Base-by-base conservation (phyloP, 2,329 filamentous ascomycete genomes). In the Sphaerulina populicola region DNA sequence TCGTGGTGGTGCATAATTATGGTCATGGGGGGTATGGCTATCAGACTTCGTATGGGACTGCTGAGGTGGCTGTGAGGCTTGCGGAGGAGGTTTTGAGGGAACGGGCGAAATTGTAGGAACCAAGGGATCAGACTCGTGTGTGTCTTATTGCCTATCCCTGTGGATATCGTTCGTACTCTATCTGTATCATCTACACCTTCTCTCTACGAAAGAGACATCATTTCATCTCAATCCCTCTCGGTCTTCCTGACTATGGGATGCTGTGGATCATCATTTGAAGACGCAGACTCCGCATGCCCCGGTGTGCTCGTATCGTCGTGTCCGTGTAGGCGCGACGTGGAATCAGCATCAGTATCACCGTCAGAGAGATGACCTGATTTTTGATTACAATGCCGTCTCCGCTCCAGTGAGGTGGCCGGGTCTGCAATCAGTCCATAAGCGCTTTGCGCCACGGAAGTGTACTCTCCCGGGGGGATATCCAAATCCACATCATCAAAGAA, bases 1-100 rank as follows among this genome's bases (percentile, higher is more conserved):
- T 51, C 15, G 75, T 79, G 2, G 77, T 89, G n/a, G 83, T 93
- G 48, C 87, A 91, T 66, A 86, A 88, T 61, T 90, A 90, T 60
- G 86, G 86, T 0, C 85, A 89, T 66, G 82, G 80, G 1, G 86
- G 86, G 1, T 88, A 85, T 76, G 89, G 89, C 9, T 95, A 77
- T 63, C 73, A 76, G 67, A 69, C 67, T 10, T 65, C 64, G 14
- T 75, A 66, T 61, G 73, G 73, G 1, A 69, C 66, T 53, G 68
- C 72, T 14, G 62, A 66, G 56, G 70, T 65, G 40, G 72, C 65
- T 9, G 69, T 69, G 59, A 65, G 61, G 53, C 53, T 75, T 52
- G 69, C 73, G 0, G 56, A 65, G n/a, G 62, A 66, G 57, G 60
- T 60, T 9, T 36, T 66, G 52, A 42, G 51, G 44, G 44, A 56